Evolutionary conservation across 495 filamentous ascomycete genomes (phyloP), one percentile per base, ranked within the genome.

Genomic region (Penicillium cinerascens): DNA sequence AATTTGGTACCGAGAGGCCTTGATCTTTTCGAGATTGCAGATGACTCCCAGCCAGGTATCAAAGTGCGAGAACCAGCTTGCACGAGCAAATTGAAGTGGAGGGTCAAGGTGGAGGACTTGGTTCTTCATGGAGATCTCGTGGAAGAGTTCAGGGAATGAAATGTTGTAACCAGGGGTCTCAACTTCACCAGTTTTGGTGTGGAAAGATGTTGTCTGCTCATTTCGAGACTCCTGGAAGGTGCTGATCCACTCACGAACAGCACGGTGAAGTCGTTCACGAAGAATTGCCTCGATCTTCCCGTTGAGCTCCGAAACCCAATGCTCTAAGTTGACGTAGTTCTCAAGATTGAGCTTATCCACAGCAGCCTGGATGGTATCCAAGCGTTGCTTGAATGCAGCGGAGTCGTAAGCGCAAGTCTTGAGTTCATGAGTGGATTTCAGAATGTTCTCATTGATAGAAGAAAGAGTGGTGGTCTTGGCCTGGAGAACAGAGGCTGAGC

Each of bases 271-370:
- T 23, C 93, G 84, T 25, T 80, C 74, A 15, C 88, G 82, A 26
- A 99, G 75, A 46, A 88, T 86, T 15, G 72, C 65, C 65, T 93
- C 89, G 44, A 99, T 91, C 42, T 85, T 84, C 42, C 78, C 73
- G 66, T 99, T 97, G 72, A 95, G 82, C 47, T 87, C 78, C 16
- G 84, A 76, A 23, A 97, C 93, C 92, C 93, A 97, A 60, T 81
- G 84, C 6, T 81, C 77, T 25, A 99, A 80, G 54, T 99, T 99
- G 47, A 91, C 84, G 59, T 95, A 99, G 60, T 91, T 90, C 65
- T 97, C 92, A 17, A 97, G 75, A 52, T 96, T 97, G 37, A 99
- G 81, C 63, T 95, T 91, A 74, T 99, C 95, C 8, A 97, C 91
- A 4, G 89, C 82, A 16, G 78, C 84, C 65, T 99, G 93, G 48